These are phyloP conservation scores for Elymus sibiricus DNA, from an alignment of 176 grass and related monocot species.

Conservation along the genomic window DNA sequence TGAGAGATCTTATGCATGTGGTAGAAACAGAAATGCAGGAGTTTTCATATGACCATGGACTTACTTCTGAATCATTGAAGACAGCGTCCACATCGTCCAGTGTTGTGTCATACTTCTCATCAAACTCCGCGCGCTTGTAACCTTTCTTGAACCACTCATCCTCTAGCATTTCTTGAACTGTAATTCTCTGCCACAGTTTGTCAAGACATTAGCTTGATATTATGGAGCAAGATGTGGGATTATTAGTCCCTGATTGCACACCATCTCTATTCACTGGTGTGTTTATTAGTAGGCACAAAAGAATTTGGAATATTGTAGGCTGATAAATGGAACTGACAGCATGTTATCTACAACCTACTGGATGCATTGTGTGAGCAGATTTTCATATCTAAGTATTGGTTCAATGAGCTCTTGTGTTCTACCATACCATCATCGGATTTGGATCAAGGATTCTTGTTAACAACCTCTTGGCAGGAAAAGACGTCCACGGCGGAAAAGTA, in stretches of 20 bases:
- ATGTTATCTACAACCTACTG: not conserved
- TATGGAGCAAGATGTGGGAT: not conserved
- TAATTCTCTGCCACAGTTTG: conserved; percentile 62
- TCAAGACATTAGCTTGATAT: conserved; percentile 4
- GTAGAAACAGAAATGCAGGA: not conserved
- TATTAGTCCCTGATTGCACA: not conserved
- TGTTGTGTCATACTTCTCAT: conserved; percentile 66
- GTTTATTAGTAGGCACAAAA: not conserved
- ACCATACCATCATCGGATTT: conserved; percentile 70
- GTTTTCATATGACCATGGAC: conserved; percentile 1
- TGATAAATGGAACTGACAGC: not conserved
- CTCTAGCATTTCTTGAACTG: conserved; percentile 83
- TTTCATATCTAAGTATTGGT: not conserved
- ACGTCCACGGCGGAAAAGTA: conserved; percentile 82
- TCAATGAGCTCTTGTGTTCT: conserved; percentile 29
- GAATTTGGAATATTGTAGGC: not conserved
- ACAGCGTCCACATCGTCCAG: conserved; percentile 89
- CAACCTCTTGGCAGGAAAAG: conserved; percentile 90
- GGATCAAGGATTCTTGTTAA: conserved; percentile 93
- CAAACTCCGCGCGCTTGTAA: conserved; percentile 70
- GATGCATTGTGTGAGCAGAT: not conserved
- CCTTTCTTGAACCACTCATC: conserved; percentile 94
- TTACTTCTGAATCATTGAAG: conserved; percentile 93
- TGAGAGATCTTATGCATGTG: not conserved
- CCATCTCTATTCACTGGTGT: not conserved